Evolutionary conservation across 345 rosid species (phyloP), one percentile per base, ranked within the genome.

Genomic region (Eutrema japonicum): DNA sequence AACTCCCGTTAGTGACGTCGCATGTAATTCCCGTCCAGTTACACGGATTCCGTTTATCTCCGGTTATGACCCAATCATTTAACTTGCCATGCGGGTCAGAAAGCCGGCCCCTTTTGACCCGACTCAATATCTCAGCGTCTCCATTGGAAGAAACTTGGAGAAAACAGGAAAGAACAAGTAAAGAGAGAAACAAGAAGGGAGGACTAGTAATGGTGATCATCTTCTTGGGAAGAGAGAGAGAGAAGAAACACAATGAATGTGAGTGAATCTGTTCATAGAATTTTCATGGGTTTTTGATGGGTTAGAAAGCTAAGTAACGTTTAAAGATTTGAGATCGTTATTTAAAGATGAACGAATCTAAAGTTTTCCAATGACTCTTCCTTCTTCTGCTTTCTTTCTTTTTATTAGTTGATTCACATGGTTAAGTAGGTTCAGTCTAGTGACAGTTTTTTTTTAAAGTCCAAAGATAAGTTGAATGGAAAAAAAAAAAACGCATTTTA

Each of bases 11-110:
- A 0, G 10, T 75, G 51, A 52, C 0, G 10, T 81, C 82, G 71
- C 96, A 91, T 43, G 77, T 55, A 37, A 89, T 68, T 71, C 96
- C 97, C 2, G 86, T 80, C 93, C 95, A 91, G 38, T 86, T 82
- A 75, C 97, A 91, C 0, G 88, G 86, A 52, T 43, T 80, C 11
- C 22, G 81, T 18, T 61, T 71, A 33, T 54, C 78, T 49, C 74
- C 22, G 41, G 38, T 64, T 18, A 71, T 29, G 68, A 76, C 81
- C 97, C 97, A 91, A 73, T 83, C 81, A 30, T 35, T 33, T 30
- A 91, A 83, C 4, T 63, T 75, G 5, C 80, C 82, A 29, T 80
- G 47, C 56, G 85, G 86, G 78, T 87, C 91, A 3, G 58, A 6
- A 9, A 88, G 69, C 12, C 64, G 76, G 7, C 68, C 33, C 12